Evolutionary conservation across 169 alveolate genomes (phyloP), one percentile per base, ranked within the genome.

Genomic region (Amoebophrya sp.): DNA sequence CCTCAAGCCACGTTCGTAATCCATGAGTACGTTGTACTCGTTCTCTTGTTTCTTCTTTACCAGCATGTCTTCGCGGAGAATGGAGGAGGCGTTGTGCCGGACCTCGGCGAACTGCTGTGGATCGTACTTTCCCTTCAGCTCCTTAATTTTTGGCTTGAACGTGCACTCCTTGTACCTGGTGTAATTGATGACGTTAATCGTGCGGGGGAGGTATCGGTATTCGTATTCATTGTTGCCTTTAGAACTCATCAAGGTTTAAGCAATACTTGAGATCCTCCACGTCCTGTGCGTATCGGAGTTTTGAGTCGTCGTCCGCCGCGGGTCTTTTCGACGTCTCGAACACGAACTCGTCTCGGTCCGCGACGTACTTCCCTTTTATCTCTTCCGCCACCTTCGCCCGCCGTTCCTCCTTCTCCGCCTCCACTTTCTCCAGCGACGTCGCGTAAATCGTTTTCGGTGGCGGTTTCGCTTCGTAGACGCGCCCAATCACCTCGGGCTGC

Each of bases 381-480:
- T 16, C 78, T 29, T 16, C 78, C 26, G 4, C 23, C 26, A 58
- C 78, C 78, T 58, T 58, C 34, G 2, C 78, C 7, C 29, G 23
- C 34, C 78, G 26, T 16, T 58, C 78, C 7, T 16, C 78, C 38
- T n/a, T n/a, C 34, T 58, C 78, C 34, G 26, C 34, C 34, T 58
- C 34, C 34, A 58, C 78, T 16, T 58, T 16, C 23, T 58, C 78
- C 38, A 58, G 23, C 10, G 4, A 13, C 34, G 78, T 58, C 5
- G 78, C 78, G 78, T 58, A 58, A n/a, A 58, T 58, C 26, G 78
- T 58, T 58, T 58, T 58, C 34, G 78, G 78, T n/a, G 78, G 78
- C 23, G 78, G 78, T 29, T 58, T 58, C 34, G 29, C 23, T n/a
- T 58, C 78, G 29, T 7, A 16, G 34, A 58, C 78, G 26, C 78